Base-by-base conservation (phyloP, 495 filamentous ascomycete species). In the Trichoderma gamsii region DNA sequence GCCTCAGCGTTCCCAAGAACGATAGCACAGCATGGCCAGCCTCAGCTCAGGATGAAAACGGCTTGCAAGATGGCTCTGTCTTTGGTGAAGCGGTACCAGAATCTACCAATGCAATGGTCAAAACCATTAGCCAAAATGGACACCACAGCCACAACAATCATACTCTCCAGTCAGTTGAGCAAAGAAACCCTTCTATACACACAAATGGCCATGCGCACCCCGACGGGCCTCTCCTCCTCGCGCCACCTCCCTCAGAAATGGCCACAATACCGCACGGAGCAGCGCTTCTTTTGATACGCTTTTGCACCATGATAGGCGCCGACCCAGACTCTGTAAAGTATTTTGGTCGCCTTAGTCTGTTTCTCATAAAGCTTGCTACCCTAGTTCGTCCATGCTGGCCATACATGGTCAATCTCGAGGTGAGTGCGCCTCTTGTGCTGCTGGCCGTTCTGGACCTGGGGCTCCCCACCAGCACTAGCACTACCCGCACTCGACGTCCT, bases 301-400 rank as follows among this genome's bases (percentile, higher is more conserved):
- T 69, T 65, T 27, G 29, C 8, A 21, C 25, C n/a, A 13, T 16
- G 21, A 32, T 52, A 27, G 32, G 46, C 21, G 23, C 43, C 11
- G 21, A 75, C 64, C 71, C 68, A 5, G 64, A 69, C n/a, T 70
- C 70, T 2, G 56, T 75, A 4, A 70, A 67, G n/a, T 73, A 74
- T 9, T 32, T 76, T 52, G 43, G 77, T 29, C 75, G 76, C 41
- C 67, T 83, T 64, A 66, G 64, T 11, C 65, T 80, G 16, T 78
- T 83, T 29, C 72, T 73, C 1, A 41, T 73, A 25, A 83, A 83
- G 73, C 70, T 83, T 8, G 29, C 75, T 27, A 78, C 77, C n/a
- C 64, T 83, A 16, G 71, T 75, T 6, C 77, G 75, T 67, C 64
- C 71, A 11, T 83, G 81, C 65, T 83, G 79, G 78, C 81, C 81